Conservation (phyloP, 495 filamentous ascomycete species). For the Trichocladium antarcticum region DNA sequence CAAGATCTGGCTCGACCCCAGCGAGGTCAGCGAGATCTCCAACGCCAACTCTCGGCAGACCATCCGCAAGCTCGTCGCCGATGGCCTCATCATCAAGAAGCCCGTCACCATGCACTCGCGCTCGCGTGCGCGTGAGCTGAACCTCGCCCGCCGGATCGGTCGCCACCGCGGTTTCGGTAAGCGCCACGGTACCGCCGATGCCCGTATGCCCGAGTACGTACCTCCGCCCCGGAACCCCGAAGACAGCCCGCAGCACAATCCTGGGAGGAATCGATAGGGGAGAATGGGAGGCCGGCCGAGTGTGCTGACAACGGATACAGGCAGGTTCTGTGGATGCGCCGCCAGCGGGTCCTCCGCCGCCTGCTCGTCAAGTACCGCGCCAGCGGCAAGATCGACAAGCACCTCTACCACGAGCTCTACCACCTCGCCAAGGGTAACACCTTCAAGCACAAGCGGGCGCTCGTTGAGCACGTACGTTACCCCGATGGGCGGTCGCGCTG, state of each 20-base stretch:
- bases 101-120: conserved; percentile 99
- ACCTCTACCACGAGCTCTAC: conserved; percentile 99
- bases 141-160: conserved; percentile 78
- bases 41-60: conserved; percentile 99
- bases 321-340: conserved; percentile 98
- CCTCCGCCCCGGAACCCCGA: conserved; percentile 1
- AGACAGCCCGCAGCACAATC: not conserved
- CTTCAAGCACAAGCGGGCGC: conserved; percentile 99
- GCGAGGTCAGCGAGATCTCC: conserved; percentile 97
- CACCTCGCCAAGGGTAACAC: conserved; percentile 99
- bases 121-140: conserved; percentile 82
- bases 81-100: conserved; percentile 99
- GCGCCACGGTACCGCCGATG: conserved; percentile 99
- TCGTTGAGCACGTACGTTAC: conserved; percentile 98
- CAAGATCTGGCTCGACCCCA: conserved; percentile 99
- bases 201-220: conserved; percentile 95
- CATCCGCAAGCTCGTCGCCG: conserved; percentile 98
- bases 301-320: conserved; percentile 39
- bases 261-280: not conserved
- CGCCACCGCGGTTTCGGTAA: conserved; percentile 98
- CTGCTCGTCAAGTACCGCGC: conserved; percentile 99
- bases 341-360: conserved; percentile 95
- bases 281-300: not conserved
- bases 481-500: not conserved
- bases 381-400: conserved; percentile 99